Evolutionary conservation across 345 rosid species (phyloP).

Genomic region (Linum lewisii): DNA sequence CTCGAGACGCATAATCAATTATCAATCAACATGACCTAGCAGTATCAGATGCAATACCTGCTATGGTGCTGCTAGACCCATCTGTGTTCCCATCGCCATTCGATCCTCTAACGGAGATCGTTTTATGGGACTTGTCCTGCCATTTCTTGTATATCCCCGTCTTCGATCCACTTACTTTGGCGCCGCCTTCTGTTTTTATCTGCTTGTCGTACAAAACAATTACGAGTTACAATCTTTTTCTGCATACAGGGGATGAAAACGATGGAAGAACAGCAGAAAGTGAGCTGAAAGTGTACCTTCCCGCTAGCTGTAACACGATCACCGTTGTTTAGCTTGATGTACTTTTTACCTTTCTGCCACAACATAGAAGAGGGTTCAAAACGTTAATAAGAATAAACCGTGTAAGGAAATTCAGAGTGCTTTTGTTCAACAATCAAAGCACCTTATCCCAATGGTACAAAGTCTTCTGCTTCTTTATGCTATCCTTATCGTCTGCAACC

Average conservation of each 20-base stretch:
- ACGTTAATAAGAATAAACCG: background rate
- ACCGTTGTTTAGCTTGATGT: conserved; percentile 85
- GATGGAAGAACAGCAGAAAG: background rate
- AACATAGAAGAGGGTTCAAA: conserved; percentile 1
- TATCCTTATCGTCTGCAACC: conserved; percentile 80
- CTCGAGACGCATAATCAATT: background rate
- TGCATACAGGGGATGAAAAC: background rate
- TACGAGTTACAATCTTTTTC: background rate
- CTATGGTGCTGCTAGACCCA: conserved; percentile 23
- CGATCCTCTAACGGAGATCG: conserved; percentile 40
- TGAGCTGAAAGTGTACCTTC: conserved; percentile 47
- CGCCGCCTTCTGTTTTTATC: conserved; percentile 93
- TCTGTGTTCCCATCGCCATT: conserved; percentile 35
- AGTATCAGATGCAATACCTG: conserved; percentile 31
- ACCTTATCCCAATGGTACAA: conserved; percentile 96
- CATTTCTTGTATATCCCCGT: conserved; percentile 92
- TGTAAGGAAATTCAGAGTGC: background rate
- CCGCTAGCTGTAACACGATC: conserved; percentile 97
- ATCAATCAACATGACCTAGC: background rate
- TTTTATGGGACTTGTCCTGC: conserved; percentile 63
- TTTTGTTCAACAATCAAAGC: conserved; percentile 13
- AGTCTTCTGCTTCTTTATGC: conserved; percentile 68
- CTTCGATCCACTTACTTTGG: conserved; percentile 53
- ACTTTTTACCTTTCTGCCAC: conserved; percentile 88
- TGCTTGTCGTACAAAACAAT: conserved; percentile 16